Conservation (phyloP, 2,329 filamentous ascomycete species). For the Pyricularia grisea region DNA sequence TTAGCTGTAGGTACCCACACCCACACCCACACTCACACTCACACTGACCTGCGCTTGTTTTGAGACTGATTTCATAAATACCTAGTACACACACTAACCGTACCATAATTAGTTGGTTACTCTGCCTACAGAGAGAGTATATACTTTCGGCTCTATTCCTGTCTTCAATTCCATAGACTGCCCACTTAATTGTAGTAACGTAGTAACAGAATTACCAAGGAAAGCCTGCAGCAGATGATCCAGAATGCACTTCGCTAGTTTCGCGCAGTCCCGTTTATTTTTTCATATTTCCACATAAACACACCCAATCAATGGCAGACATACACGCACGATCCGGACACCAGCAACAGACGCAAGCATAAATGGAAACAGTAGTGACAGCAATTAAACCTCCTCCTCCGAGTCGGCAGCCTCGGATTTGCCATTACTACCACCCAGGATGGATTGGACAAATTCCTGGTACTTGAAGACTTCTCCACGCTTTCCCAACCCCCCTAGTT, state of each 20-base stretch:
- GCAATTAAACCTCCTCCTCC: slow-evolving; percentile 7
- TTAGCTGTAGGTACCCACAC: too few species aligned
- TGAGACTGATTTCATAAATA: too few species aligned
- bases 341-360: neutral
- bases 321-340: neutral
- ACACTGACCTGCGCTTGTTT: too few species aligned
- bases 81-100: too few species aligned
- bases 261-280: neutral
- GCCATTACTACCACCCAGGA: slow-evolving; percentile 43
- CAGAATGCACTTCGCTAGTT: too few species aligned
- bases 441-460: slow-evolving; percentile 74
- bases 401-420: slow-evolving; percentile 18
- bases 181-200: too few species aligned
- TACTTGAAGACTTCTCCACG: slow-evolving; percentile 89
- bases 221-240: neutral
- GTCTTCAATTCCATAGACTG: too few species aligned
- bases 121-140: too few species aligned
- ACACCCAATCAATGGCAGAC: neutral
- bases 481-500: slow-evolving; percentile 44
- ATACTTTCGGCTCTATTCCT: too few species aligned
- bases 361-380: neutral
- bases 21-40: too few species aligned
- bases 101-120: too few species aligned
- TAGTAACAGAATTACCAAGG: neutral
- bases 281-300: neutral